phyloP scores from a whole-genome alignment of 352 stramenopile species.

The Phytophthora brassicae region DNA sequence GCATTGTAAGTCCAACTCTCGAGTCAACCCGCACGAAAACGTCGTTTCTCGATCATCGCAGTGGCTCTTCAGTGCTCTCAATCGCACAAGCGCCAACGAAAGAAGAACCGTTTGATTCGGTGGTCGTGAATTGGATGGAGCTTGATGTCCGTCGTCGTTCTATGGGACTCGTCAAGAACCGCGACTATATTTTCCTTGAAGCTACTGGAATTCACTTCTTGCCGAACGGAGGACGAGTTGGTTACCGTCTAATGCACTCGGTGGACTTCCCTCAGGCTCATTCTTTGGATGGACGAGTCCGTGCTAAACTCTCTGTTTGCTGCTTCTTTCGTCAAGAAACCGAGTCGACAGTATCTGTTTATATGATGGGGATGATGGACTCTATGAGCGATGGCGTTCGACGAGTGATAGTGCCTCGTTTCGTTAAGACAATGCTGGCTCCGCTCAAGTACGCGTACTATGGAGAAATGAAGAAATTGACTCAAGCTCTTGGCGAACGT shows the following conservation, averaged over 20 bases:
- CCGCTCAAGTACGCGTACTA: slow-evolving; percentile 36
- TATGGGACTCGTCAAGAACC: slow-evolving; percentile 38
- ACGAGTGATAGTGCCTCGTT: slow-evolving; percentile 35
- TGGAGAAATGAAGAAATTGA: slow-evolving; percentile 49
- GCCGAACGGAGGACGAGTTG: slow-evolving; percentile 25
- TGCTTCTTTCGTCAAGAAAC: slow-evolving; percentile 39
- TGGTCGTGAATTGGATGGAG: slow-evolving; percentile 44
- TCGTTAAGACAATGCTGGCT: slow-evolving; percentile 33
- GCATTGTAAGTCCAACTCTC: slow-evolving; percentile 34
- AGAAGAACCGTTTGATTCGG: slow-evolving; percentile 47
- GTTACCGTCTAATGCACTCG: slow-evolving; percentile 41
- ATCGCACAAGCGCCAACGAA: slow-evolving; percentile 40
- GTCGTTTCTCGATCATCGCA: slow-evolving; percentile 38
- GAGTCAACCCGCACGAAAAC: slow-evolving; percentile 33
- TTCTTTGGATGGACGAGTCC: slow-evolving; percentile 34
- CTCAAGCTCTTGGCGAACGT: slow-evolving; percentile 20
- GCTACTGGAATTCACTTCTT: slow-evolving; percentile 28
- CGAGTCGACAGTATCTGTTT: slow-evolving; percentile 37
- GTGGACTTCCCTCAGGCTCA: slow-evolving; percentile 44
- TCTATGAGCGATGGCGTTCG: slow-evolving; percentile 24
- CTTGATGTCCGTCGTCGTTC: slow-evolving; percentile 32
- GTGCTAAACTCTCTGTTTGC: slow-evolving; percentile 50
- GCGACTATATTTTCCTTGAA: slow-evolving; percentile 69
- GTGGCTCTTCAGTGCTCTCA: slow-evolving; percentile 44
- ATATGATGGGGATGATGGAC: slow-evolving; percentile 33